Conservation (phyloP, 2,329 filamentous ascomycete species). For the Aspergillus glaucus region DNA sequence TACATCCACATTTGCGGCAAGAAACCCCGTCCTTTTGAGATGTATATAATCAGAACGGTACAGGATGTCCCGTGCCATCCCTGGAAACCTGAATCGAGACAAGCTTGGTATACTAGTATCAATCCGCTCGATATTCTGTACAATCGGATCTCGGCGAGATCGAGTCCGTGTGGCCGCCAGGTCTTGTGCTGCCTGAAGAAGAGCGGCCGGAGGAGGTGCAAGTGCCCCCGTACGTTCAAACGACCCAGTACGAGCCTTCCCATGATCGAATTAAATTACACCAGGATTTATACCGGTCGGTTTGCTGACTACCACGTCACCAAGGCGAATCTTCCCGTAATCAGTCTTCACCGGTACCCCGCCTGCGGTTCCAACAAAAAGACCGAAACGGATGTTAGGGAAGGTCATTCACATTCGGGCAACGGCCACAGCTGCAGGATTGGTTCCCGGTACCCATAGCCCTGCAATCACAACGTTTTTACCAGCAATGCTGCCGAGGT, state of each 20-base stretch:
- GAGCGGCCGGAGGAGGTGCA: background rate
- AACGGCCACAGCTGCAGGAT: background rate
- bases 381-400: background rate
- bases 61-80: background rate
- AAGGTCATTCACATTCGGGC: background rate
- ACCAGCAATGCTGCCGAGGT: background rate
- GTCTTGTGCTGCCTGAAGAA: background rate
- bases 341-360: background rate
- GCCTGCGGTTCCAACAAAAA: background rate
- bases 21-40: background rate
- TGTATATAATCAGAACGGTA: background rate
- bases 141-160: background rate
- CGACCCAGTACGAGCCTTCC: constrained; percentile 2
- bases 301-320: background rate
- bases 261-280: background rate
- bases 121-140: background rate
- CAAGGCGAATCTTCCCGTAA: background rate
- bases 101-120: background rate
- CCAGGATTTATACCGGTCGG: background rate
- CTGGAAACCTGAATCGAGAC: background rate
- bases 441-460: background rate
- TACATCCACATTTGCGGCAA: background rate
- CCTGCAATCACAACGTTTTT: background rate
- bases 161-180: background rate
- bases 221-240: background rate